Evolutionary conservation across 345 rosid genomes (phyloP), one percentile per base, ranked within the genome.

Genomic region (Eucalyptus polyanthemos): DNA sequence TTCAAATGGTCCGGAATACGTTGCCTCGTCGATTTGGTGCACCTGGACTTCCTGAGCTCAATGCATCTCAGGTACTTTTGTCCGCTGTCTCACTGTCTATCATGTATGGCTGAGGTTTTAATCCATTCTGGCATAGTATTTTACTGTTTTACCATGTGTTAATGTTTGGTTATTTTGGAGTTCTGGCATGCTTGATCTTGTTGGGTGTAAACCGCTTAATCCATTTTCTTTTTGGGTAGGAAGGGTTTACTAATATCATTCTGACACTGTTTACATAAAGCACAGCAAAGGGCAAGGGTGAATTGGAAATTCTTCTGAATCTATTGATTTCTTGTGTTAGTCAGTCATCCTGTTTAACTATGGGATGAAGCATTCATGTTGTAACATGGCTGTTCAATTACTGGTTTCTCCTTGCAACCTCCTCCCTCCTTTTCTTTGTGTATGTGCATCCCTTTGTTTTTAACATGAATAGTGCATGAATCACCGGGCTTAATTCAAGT

Each of bases 11-110:
- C 89, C 97, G 99, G 44, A 98, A 96, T 91, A 88, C 99, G 11
- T 90, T 97, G 89, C 99, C 99, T 80, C 97, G 99, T 29, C 98
- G 99, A 50, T 96, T 97, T 93, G 99, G 99, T 89, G 99, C 99
- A 45, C 99, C 99, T 91, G 99, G 99, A 91, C 98, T 97, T 93
- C 99, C 99, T 72, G 99, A 98, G 89, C 94, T 98, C 89, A 98
- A 98, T 94, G 99, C 99, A 90, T 98, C 99, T 92, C 99, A 98
- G 93, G 99, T 98, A 93, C 88, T 83, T 22, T 80, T 19, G 7
- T 80, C 51, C 11, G 47, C 83, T 40, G 27, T 40, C 85, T 76
- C 47, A 22, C 65, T 31, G 54, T 69, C 56, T 67, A 14, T 29
- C 81, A n/a, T 51, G 45, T 40, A 51, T 56, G 44, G 44, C 60